Base-by-base conservation (phyloP, 2,329 filamentous ascomycete species). In the Torrubiella hemipterigena region DNA sequence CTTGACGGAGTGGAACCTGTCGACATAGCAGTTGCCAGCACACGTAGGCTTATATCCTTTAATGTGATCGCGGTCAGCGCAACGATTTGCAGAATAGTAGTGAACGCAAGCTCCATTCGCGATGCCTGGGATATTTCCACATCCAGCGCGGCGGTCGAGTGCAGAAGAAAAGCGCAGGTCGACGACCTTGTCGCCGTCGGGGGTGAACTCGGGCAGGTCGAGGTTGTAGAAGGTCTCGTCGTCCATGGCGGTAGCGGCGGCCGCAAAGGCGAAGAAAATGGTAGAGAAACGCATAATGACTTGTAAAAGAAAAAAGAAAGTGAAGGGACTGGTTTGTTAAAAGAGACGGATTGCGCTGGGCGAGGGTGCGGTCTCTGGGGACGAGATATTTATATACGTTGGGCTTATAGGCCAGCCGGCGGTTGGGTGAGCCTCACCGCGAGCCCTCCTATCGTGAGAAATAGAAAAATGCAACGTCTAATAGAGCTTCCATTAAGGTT, bases 41-140 rank as follows among this genome's bases (percentile, higher is more conserved):
- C 34, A 37, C 6, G 34, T 37, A 9, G 27, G 34, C 27, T 37
- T 37, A 16, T 37, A 37, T 17, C 27, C 34, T 27, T 33, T 33
- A 23, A 37, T 33, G 31, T 37, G 34, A 27, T 34, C 28, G 5
- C 16, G 29, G 14, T 27, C 28, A 6, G 27, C 27, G 20, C 34
- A 37, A 10, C 31, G 31, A 5, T 20, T 11, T 13, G 22, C 19
- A 17, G 30, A 33, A 27, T 37, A 37, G 31, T 37, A 34, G 6
- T 24, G 17, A 10, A 37, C 31, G 18, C 34, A 37, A 16, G 30
- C n/a, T 13, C 31, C 34, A 16, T 34, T 37, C 15, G 34, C 34
- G 10, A 34, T 18, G 18, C 34, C 34, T 10, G 18, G 19, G 10
- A 23, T 14, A 27, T 21, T 23, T 5, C 16, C 19, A n/a, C 34